Base-by-base conservation (phyloP, 2,329 filamentous ascomycete species). In the Elsinoe arachidis region DNA sequence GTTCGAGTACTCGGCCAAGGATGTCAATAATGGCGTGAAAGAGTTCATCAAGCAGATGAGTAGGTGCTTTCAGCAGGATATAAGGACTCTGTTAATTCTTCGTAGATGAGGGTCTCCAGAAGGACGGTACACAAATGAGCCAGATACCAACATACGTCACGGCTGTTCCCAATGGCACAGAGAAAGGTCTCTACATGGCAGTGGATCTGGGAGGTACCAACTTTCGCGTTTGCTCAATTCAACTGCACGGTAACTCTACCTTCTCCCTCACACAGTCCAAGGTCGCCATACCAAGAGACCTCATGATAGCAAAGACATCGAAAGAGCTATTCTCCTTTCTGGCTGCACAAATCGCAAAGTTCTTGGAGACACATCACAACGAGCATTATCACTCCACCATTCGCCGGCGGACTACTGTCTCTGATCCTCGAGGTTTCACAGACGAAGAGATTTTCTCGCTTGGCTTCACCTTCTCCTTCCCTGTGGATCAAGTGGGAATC, bases 401-500 rank as follows among this genome's bases (percentile, higher is more conserved):
- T 59, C 79, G 80, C 64, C 82, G 86, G 61, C 82, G 86, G 60
- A 75, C 81, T 61, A 84, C 83, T 2, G 72, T 77, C 49, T 82
- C 79, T 69, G 78, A 78, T 23, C 77, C 78, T 17, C 76, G 80
- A 52, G 82, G 81, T 26, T 84, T 78, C 68, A 76, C 77, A 56
- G 84, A 90, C 61, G 84, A 92, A 69, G 80, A 92, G 59, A 82
- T 93, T 60, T 96, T 97, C 75, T 88, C 90, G 66, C 79, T 99
- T 41, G 93, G 93, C n/a, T 99, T 99, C 75, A 99, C 93, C 55
- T 99, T 99, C 74, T 95, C 88, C 70, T 99, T 97, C 76, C 93
- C 93, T 2, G 91, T 97, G 38, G 84, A 95, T 70, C 93, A 99
- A 72, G 79, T 88, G 58, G 91, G 90, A 38, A 96, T 99, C 71